These are phyloP conservation scores for Coriolopsis trogii DNA, from an alignment of 1,284 basidiomycete genomes.

Conservation along the genomic window DNA sequence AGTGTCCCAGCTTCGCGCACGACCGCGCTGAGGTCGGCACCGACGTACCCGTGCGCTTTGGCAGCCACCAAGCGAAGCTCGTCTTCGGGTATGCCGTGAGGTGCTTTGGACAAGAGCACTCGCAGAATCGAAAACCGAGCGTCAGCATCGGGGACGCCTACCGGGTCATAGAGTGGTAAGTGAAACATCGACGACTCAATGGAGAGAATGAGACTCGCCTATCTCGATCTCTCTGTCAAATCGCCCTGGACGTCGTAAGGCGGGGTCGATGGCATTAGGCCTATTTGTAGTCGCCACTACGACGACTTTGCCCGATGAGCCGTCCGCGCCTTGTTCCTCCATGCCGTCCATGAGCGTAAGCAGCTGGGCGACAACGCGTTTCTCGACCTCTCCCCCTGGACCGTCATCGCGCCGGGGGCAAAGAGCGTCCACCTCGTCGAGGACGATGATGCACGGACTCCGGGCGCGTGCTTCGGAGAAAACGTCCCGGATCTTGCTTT, in stretches of 20 bases:
- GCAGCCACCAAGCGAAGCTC: slow-evolving; percentile 73
- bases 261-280: slow-evolving; percentile 97
- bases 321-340: slow-evolving; percentile 52
- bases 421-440: slow-evolving; percentile 97
- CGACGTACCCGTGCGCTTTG: slow-evolving; percentile 95
- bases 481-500: slow-evolving; percentile 86
- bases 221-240: slow-evolving; percentile 99
- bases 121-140: slow-evolving; percentile 85
- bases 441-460: slow-evolving; percentile 90
- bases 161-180: not conserved
- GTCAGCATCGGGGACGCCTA: slow-evolving; percentile 87
- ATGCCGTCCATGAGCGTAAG: slow-evolving; percentile 97
- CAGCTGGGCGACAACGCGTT: slow-evolving; percentile 93
- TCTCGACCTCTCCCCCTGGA: slow-evolving; percentile 91
- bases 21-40: slow-evolving; percentile 92
- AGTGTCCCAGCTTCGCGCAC: slow-evolving; percentile 92
- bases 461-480: slow-evolving; percentile 84
- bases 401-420: slow-evolving; percentile 90
- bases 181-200: too few species aligned
- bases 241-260: slow-evolving; percentile 89
- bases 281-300: slow-evolving; percentile 98
- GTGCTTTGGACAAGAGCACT: slow-evolving; percentile 81
- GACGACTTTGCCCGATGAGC: slow-evolving; percentile 67
- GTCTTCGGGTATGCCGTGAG: slow-evolving; percentile 66
- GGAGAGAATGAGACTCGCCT: slow-evolving; percentile 49